These are phyloP conservation scores for Macadamia tetraphylla DNA, from an alignment of 164 flowering plant genomes.

Conservation along the genomic window DNA sequence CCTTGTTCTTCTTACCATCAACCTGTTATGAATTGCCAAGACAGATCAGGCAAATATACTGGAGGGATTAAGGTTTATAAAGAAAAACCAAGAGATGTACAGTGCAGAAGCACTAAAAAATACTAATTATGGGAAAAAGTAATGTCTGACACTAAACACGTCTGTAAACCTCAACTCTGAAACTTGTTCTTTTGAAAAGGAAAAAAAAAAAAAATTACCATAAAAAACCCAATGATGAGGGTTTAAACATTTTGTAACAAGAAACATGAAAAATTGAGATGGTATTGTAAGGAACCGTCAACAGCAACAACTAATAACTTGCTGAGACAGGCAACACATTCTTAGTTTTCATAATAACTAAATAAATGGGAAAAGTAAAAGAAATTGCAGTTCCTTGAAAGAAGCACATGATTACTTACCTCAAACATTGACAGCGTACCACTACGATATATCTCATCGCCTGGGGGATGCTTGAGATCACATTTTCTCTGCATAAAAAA, in stretches of 20 bases:
- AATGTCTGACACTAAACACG: not conserved
- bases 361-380: not conserved
- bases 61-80: not conserved
- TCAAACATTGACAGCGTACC: conserved; percentile 98
- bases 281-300: not conserved
- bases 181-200: too few relatives aligned
- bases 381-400: not conserved
- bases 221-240: not conserved
- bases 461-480: conserved; percentile 99
- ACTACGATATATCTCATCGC: conserved; percentile 93
- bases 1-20: conserved; percentile 99
- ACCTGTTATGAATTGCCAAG: conserved; percentile 48
- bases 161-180: not conserved
- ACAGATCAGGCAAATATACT: conserved; percentile 1
- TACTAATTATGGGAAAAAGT: not conserved
- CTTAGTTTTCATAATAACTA: not conserved
- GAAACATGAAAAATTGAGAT: not conserved
- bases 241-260: not conserved
- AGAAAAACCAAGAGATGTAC: not conserved
- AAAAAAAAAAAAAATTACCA: not conserved
- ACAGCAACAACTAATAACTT: not conserved
- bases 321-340: not conserved
- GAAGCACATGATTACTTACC: conserved; percentile 29
- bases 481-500: conserved; percentile 66
- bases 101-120: not conserved